Percentiles rank a stretch among this genome's conserved stretches.
phyloP scores from a whole-genome alignment of 1,284 basidiomycete genomes.

The Salmacisia buchloeana region DNA sequence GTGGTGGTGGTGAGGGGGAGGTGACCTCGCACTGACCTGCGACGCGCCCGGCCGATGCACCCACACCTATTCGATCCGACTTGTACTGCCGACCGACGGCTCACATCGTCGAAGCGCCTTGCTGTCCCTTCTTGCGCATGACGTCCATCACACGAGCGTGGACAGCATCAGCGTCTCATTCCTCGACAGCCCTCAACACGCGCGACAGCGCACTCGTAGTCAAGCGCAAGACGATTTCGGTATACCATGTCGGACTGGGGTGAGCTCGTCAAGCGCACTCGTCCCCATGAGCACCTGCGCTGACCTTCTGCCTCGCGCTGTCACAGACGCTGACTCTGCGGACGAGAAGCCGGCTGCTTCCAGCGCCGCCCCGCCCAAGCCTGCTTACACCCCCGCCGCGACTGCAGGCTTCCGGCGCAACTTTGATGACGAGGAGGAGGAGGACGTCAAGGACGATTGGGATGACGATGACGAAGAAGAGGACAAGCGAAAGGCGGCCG shows the following conservation, averaged over 20 bases:
- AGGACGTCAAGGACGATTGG: conserved; percentile 49
- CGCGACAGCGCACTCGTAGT: not conserved
- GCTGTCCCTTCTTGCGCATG: too few relatives aligned
- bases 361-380: conserved; percentile 19
- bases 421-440: conserved; percentile 48
- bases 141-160: too few relatives aligned
- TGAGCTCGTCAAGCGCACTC: not conserved
- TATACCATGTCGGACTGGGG: conserved; percentile 43
- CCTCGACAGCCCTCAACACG: not conserved
- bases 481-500: not conserved
- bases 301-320: not conserved
- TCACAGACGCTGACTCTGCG: conserved; percentile 31
- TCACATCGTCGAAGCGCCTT: too few relatives aligned
- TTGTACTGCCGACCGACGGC: too few relatives aligned
- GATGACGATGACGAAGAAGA: conserved; percentile 41
- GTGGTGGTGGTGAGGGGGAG: not conserved
- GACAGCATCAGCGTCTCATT: not conserved
- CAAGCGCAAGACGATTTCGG: not conserved
- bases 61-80: not conserved
- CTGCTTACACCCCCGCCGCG: conserved; percentile 15
- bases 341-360: conserved; percentile 23
- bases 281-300: not conserved
- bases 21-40: not conserved
- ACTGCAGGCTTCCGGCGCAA: conserved; percentile 26
- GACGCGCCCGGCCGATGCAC: not conserved